Evolutionary conservation across 176 grass and related monocot genomes (phyloP).

Genomic region (Cocos nucifera): DNA sequence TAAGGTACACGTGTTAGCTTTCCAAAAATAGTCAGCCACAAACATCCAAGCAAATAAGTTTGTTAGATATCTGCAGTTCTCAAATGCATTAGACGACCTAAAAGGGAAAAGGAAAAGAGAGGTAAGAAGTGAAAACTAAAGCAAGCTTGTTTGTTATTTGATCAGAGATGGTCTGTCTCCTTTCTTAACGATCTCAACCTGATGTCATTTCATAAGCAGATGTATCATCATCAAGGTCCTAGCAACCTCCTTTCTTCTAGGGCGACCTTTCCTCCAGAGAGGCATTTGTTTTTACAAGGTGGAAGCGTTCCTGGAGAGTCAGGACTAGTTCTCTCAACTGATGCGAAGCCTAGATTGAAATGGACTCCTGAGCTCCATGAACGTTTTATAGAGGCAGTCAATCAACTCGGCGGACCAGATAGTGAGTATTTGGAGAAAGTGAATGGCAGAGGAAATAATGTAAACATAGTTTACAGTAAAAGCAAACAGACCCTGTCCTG

Average conservation of each 20-base stretch:
- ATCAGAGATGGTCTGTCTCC: constrained; percentile 1
- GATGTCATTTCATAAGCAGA: constrained; percentile 22
- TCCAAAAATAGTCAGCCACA: constrained; percentile 35
- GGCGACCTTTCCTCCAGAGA: constrained; percentile 41
- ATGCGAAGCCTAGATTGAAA: constrained; percentile 83
- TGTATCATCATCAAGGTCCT: constrained; percentile 68
- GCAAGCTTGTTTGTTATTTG: constrained; percentile 1
- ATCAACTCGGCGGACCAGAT: constrained; percentile 78
- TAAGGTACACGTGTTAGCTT: constrained; percentile 30
- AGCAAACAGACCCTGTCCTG: not conserved
- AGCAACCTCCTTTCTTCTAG: constrained; percentile 48
- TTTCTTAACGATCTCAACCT: constrained; percentile 17
- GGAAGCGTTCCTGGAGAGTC: constrained; percentile 52
- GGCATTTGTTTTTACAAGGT: constrained; percentile 37
- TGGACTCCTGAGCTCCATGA: constrained; percentile 92
- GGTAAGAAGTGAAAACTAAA: constrained; percentile 29
- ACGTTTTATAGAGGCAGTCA: constrained; percentile 62
- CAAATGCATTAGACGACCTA: constrained; percentile 35
- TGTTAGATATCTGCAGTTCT: constrained; percentile 33
- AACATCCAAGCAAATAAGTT: constrained; percentile 29
- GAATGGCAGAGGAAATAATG: not conserved
- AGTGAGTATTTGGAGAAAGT: constrained; percentile 37
- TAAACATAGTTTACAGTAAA: constrained; percentile 7
- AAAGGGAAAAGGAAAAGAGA: constrained; percentile 22
- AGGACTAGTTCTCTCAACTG: constrained; percentile 82